A percentile compares a stretch with the other conserved stretches of the same genome.
Conservation (phyloP, 305 asterid genomes). For the Nicotiana rustica region DNA sequence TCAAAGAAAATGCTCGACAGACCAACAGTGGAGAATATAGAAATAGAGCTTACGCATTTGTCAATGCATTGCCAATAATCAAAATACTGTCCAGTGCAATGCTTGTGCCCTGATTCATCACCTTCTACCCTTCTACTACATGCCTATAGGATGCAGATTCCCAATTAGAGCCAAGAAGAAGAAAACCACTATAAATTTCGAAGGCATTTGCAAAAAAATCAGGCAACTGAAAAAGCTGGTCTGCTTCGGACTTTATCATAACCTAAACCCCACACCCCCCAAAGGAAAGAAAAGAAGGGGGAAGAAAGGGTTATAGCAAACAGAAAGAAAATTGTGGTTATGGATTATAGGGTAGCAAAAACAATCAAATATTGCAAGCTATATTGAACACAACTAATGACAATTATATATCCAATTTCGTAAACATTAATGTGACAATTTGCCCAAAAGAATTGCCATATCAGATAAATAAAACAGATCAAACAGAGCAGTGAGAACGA, state of each 20-base stretch:
- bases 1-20: background rate
- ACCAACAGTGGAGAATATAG: background rate
- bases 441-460: background rate
- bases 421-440: background rate
- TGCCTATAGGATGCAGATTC: conserved; percentile 55
- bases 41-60: conserved; percentile 63
- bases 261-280: background rate
- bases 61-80: conserved; percentile 89
- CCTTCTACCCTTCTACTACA: conserved; percentile 74
- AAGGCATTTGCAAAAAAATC: background rate
- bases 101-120: conserved; percentile 81
- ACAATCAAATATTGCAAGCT: conserved; percentile 25
- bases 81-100: conserved; percentile 91
- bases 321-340: background rate
- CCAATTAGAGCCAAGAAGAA: background rate
- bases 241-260: background rate
- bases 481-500: conserved; percentile 6
- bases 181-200: background rate
- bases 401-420: background rate
- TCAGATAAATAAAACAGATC: background rate
- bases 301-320: background rate
- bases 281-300: background rate
- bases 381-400: background rate
- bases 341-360: background rate
- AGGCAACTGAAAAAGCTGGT: background rate